Evolutionary conservation across 2,329 filamentous ascomycete species (phyloP).

Genomic region (Fusarium robinianum): DNA sequence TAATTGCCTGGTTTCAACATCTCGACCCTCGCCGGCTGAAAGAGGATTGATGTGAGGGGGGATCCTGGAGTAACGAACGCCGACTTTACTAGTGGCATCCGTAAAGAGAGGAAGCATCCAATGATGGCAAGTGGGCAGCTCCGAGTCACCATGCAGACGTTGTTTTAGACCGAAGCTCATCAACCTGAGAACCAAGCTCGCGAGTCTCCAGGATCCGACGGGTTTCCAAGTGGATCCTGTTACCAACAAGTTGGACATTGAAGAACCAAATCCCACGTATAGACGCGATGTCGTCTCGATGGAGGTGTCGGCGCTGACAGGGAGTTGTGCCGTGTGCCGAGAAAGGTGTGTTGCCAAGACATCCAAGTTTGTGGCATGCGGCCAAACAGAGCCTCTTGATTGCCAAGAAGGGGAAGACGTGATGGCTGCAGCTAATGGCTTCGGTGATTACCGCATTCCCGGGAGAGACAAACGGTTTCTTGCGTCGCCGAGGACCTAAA

Average conservation of each 20-base stretch:
- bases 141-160: constrained; percentile 12
- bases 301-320: constrained; percentile 6
- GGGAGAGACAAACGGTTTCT: constrained; percentile 20
- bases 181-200: constrained; percentile 6
- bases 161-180: constrained; percentile 12
- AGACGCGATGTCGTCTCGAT: constrained; percentile 6
- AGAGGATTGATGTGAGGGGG: no score
- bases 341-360: constrained; percentile 32
- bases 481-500: constrained; percentile 5
- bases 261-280: constrained; percentile 23
- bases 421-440: constrained; percentile 23
- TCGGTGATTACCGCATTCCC: constrained; percentile 26
- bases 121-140: constrained; percentile 16
- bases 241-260: constrained; percentile 9
- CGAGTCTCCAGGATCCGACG: constrained; percentile 8
- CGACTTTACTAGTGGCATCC: no score
- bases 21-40: neutral
- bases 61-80: no score
- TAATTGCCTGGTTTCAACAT: constrained; percentile 22
- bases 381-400: constrained; percentile 15
- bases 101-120: constrained; percentile 10
- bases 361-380: constrained; percentile 13
- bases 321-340: constrained; percentile 32
- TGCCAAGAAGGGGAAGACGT: constrained; percentile 18
- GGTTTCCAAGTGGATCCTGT: constrained; percentile 10